phyloP scores from a whole-genome alignment of 169 alveolate genomes.

The Hepatocystis sp. region DNA sequence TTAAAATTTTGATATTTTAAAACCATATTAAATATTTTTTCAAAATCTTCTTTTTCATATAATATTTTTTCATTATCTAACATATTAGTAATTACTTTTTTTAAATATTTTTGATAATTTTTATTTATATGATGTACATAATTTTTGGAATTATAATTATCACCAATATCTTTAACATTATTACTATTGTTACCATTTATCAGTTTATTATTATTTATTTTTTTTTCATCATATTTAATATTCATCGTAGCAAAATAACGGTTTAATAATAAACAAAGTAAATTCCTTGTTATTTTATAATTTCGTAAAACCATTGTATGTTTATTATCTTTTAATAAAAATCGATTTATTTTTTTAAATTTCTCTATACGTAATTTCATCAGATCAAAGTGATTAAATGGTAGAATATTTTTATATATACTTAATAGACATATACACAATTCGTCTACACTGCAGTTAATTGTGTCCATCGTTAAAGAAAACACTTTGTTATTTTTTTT shows the following conservation, averaged over 20 bases:
- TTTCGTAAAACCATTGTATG: constrained; percentile 25
- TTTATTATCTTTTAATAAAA: constrained; percentile 22
- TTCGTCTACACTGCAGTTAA: constrained; percentile 36
- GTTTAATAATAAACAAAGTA: constrained; percentile 13
- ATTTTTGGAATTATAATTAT: too few species aligned
- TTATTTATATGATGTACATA: constrained; percentile 12
- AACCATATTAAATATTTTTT: constrained; percentile 60
- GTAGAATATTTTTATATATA: constrained; percentile 32
- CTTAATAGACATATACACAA: constrained; percentile 28
- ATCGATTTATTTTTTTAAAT: constrained; percentile 9
- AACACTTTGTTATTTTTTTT: constrained; percentile 41
- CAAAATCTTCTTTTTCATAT: constrained; percentile 66
- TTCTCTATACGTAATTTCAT: constrained; percentile 30
- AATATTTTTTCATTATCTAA: constrained; percentile 52
- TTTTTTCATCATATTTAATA: constrained; percentile 11
- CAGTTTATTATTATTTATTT: too few species aligned
- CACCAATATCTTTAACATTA: constrained; percentile 2
- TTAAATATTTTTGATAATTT: constrained; percentile 63
- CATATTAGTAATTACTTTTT: constrained; percentile 44
- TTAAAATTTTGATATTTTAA: constrained; percentile 7
- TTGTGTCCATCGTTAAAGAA: constrained; percentile 21
- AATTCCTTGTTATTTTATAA: constrained; percentile 33
- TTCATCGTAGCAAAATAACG: constrained; percentile 7
- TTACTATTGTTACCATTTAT: background rate
- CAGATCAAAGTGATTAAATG: constrained; percentile 30